Percentiles rank a stretch among this genome's conserved stretches.
Conservation (phyloP, 768 basidiomycete genomes). For the Collybia sordida region DNA sequence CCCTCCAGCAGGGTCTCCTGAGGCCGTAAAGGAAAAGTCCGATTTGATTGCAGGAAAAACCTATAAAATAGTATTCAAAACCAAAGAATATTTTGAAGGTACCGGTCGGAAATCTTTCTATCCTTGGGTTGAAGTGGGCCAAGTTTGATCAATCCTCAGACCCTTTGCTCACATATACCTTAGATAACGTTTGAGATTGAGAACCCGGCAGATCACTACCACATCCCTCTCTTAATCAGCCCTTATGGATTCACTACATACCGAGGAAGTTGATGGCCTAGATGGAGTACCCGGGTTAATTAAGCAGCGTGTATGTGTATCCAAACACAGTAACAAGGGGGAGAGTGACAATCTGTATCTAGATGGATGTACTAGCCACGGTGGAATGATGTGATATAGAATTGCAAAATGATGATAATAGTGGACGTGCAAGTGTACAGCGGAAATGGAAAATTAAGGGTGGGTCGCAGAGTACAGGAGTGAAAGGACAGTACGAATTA, state of each 20-base stretch:
- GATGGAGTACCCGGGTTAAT: constrained; percentile 15
- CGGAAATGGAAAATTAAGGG: constrained; percentile 25
- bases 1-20: constrained; percentile 48
- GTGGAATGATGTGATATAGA: constrained; percentile 17
- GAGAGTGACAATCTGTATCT: constrained; percentile 20
- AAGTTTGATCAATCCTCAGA: neutral
- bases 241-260: constrained; percentile 93
- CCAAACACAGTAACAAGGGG: constrained; percentile 18
- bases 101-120: constrained; percentile 74
- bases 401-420: constrained; percentile 28
- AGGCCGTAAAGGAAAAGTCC: constrained; percentile 38
- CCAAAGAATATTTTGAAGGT: constrained; percentile 75
- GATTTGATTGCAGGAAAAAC: constrained; percentile 53
- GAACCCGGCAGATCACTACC: constrained; percentile 80
- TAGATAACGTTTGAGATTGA: constrained; percentile 80
- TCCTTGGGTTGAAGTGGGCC: constrained; percentile 83
- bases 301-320: constrained; percentile 24
- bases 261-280: constrained; percentile 66
- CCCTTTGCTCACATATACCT: neutral
- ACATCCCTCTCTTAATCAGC: constrained; percentile 89
- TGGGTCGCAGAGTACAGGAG: constrained; percentile 12
- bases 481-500: constrained; percentile 20
- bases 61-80: constrained; percentile 87
- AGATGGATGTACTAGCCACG: constrained; percentile 32
- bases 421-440: constrained; percentile 29